Percentiles rank a stretch among this genome's conserved stretches.
These are phyloP conservation scores for Geosmithia flava DNA, from an alignment of 2,329 filamentous ascomycete species.

Conservation along the genomic window DNA sequence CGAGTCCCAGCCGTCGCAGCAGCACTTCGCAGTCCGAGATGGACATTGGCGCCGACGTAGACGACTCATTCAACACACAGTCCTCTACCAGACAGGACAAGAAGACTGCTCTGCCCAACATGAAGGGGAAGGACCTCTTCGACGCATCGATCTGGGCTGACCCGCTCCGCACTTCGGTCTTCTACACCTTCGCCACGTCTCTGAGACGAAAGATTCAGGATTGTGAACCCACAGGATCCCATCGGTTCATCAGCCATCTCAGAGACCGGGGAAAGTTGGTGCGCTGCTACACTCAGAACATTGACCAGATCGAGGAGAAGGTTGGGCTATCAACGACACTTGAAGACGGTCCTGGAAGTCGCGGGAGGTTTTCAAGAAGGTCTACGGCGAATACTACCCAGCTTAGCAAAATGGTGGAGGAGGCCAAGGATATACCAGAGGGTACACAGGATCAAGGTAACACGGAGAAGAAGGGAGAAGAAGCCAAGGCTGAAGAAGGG, in stretches of 20 bases:
- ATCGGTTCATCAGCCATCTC: constrained; percentile 56
- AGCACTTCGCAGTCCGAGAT: constrained; percentile 28
- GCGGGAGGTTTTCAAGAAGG: constrained; percentile 44
- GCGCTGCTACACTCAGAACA: constrained; percentile 65
- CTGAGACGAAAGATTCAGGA: constrained; percentile 50
- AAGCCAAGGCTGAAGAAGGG: neutral
- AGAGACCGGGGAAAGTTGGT: constrained; percentile 56
- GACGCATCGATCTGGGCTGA: constrained; percentile 60
- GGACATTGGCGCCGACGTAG: constrained; percentile 10
- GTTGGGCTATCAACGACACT: constrained; percentile 55
- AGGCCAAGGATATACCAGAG: constrained; percentile 5
- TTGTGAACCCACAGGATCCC: constrained; percentile 52
- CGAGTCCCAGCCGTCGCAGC: constrained; percentile 18
- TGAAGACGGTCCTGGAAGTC: constrained; percentile 46
- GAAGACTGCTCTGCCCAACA: constrained; percentile 32
- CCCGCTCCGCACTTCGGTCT: constrained; percentile 54
- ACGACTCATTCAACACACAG: constrained; percentile 29
- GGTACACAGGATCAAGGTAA: neutral
- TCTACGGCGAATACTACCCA: constrained; percentile 21
- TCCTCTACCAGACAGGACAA: constrained; percentile 15
- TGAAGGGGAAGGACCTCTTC: constrained; percentile 62
- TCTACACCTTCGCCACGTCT: constrained; percentile 60
- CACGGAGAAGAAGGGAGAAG: neutral
- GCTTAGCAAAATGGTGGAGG: constrained; percentile 24
- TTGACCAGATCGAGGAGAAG: constrained; percentile 60